These are phyloP conservation scores for Ceriops decandra DNA, from an alignment of 345 rosid genomes.

Conservation along the genomic window DNA sequence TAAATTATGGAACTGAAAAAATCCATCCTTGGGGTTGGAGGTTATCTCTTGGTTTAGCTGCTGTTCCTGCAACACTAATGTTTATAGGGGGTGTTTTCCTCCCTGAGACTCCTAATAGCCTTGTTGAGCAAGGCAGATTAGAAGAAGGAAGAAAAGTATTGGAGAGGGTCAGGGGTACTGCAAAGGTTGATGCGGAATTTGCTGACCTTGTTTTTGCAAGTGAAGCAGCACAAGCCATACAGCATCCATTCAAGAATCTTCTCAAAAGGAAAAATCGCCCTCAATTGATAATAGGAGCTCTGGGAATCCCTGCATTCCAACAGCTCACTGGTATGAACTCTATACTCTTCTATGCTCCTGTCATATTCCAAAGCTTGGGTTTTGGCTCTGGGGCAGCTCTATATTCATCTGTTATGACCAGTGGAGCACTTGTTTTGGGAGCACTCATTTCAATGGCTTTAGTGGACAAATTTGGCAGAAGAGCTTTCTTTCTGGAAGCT, in stretches of 20 bases:
- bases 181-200: constrained; percentile 31
- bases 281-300: constrained; percentile 24
- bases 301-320: constrained; percentile 45
- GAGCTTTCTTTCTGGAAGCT: constrained; percentile 44
- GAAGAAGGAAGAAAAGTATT: constrained; percentile 26
- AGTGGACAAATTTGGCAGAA: constrained; percentile 37
- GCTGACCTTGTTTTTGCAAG: constrained; percentile 30
- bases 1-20: constrained; percentile 63
- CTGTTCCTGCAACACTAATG: constrained; percentile 37
- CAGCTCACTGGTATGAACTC: constrained; percentile 48
- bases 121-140: constrained; percentile 26
- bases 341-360: constrained; percentile 50
- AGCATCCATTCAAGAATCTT: constrained; percentile 36
- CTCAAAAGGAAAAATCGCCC: constrained; percentile 23
- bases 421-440: constrained; percentile 24
- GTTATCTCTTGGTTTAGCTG: constrained; percentile 31
- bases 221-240: constrained; percentile 26
- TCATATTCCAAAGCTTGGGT: constrained; percentile 46
- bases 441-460: constrained; percentile 30
- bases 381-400: constrained; percentile 38
- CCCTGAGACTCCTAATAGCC: constrained; percentile 40
- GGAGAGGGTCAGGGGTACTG: constrained; percentile 28
- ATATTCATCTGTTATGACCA: constrained; percentile 40
- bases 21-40: constrained; percentile 57
- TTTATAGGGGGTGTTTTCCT: constrained; percentile 28